phyloP scores from a whole-genome alignment of 2,329 filamentous ascomycete species.

The Diaporthe australafricana region DNA sequence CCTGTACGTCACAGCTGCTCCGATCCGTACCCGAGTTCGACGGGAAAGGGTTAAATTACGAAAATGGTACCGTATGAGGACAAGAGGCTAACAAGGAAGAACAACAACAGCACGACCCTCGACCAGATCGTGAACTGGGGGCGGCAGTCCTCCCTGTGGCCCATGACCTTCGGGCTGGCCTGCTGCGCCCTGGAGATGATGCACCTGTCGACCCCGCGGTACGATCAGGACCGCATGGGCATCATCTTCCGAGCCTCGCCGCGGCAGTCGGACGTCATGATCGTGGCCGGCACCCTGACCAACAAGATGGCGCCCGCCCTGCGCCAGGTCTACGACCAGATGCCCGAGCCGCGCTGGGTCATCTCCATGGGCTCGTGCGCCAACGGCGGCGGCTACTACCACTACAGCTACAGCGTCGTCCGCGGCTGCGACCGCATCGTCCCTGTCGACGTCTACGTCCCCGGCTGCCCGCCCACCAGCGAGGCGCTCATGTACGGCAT shows the following conservation, averaged over 20 bases:
- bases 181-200: constrained; percentile 96
- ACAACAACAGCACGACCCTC: constrained; percentile 72
- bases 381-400: constrained; percentile 80
- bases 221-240: constrained; percentile 88
- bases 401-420: constrained; percentile 77
- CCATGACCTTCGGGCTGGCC: constrained; percentile 88
- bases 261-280: constrained; percentile 87
- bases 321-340: constrained; percentile 93
- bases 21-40: background rate
- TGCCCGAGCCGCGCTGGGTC: constrained; percentile 90
- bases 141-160: constrained; percentile 86
- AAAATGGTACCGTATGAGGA: background rate
- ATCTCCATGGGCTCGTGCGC: constrained; percentile 79
- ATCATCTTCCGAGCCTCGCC: constrained; percentile 81
- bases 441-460: constrained; percentile 76
- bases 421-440: constrained; percentile 74
- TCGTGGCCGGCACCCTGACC: constrained; percentile 90
- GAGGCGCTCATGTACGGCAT: constrained; percentile 66
- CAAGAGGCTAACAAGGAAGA: background rate
- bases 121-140: constrained; percentile 88
- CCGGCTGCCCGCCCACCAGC: constrained; percentile 67
- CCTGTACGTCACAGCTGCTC: constrained; percentile 69
- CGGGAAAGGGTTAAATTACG: background rate
- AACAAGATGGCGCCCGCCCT: constrained; percentile 97
- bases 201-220: constrained; percentile 87